Evolutionary conservation across 768 basidiomycete species (phyloP).

Genomic region (Suillus placidus): DNA sequence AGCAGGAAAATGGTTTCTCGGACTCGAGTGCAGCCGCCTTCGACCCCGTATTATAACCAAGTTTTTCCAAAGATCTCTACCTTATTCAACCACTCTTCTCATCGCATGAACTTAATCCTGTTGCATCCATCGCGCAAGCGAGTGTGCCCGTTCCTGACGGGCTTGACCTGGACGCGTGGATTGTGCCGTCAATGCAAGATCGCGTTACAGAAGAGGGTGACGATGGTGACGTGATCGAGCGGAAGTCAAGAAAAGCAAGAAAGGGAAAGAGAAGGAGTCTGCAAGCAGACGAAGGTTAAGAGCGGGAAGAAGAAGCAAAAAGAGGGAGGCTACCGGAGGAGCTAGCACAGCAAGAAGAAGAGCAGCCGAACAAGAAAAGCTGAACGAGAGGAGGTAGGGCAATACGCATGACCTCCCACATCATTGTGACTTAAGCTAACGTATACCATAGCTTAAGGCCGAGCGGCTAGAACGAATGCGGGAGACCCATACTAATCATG

Average conservation of each 20-base stretch:
- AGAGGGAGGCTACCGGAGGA: slow-evolving; percentile 28
- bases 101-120: slow-evolving; percentile 81
- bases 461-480: slow-evolving; percentile 75
- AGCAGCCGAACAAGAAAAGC: slow-evolving; percentile 60
- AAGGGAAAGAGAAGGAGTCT: slow-evolving; percentile 49
- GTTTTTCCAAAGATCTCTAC: slow-evolving; percentile 83
- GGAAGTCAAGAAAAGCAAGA: slow-evolving; percentile 46
- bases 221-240: slow-evolving; percentile 39
- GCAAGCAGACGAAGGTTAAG: slow-evolving; percentile 32
- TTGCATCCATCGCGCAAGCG: slow-evolving; percentile 78
- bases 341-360: slow-evolving; percentile 44
- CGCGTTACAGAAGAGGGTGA: slow-evolving; percentile 32
- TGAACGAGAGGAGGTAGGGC: slow-evolving; percentile 69
- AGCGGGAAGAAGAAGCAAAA: slow-evolving; percentile 50
- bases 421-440: slow-evolving; percentile 13
- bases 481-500: slow-evolving; percentile 93
- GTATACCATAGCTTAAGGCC: slow-evolving; percentile 59
- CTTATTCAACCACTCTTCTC: slow-evolving; percentile 82
- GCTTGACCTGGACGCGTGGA: slow-evolving; percentile 84
- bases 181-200: slow-evolving; percentile 62
- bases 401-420: neutral
- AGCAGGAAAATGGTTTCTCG: slow-evolving; percentile 37
- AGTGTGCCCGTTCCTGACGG: slow-evolving; percentile 83
- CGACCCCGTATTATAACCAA: slow-evolving; percentile 44
- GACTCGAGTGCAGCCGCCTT: slow-evolving; percentile 42